phyloP scores from a whole-genome alignment of 176 grass and related monocot genomes.

The Hordeum vulgare region DNA sequence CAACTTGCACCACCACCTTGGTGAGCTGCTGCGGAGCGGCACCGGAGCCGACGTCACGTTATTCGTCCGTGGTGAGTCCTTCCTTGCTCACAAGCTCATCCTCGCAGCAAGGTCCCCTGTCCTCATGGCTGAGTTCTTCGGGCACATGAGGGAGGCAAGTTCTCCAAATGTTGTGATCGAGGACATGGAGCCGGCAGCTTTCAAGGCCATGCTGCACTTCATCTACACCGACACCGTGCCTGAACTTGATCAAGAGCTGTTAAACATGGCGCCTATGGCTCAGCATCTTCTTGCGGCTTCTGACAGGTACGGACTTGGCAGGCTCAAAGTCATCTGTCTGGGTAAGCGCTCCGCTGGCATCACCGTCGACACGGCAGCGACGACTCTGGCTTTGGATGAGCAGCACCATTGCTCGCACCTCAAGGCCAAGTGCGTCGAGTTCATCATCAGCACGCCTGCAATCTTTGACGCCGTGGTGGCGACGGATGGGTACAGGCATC shows the following conservation, averaged over 20 bases:
- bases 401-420: neutral
- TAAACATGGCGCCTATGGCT: neutral
- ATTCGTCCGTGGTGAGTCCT: neutral
- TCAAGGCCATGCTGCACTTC: constrained; percentile 30
- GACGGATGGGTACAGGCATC: too few species aligned
- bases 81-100: constrained; percentile 5
- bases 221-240: neutral
- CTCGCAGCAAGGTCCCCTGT: constrained; percentile 5
- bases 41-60: constrained; percentile 9
- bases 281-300: constrained; percentile 25
- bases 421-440: too few species aligned
- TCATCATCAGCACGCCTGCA: too few species aligned
- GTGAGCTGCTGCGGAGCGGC: neutral
- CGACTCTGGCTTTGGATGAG: constrained; percentile 8
- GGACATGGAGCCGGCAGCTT: neutral
- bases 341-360: neutral
- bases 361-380: neutral
- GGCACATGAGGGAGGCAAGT: neutral
- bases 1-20: neutral
- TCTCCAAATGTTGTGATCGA: neutral
- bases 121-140: constrained; percentile 23
- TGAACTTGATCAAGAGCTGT: neutral
- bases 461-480: too few species aligned
- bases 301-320: constrained; percentile 20
- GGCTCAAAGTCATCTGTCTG: neutral